Percentiles rank a stretch among this genome's conserved stretches.
Evolutionary conservation across 331 rosid species (phyloP).

Genomic region (Ulmus americana): DNA sequence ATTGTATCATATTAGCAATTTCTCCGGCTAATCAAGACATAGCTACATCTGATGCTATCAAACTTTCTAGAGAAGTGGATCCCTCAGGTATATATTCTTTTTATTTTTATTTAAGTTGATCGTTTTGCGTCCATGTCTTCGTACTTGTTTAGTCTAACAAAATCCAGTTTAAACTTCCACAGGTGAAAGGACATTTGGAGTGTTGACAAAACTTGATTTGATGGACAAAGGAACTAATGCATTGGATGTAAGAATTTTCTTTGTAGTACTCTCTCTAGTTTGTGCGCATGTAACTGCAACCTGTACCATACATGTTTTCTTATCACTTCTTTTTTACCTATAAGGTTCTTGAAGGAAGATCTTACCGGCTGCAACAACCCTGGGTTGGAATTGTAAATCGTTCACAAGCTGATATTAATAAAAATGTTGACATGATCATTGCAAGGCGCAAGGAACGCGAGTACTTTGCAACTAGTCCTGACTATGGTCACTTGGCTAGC

Average conservation of each 20-base stretch:
- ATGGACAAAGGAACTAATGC: constrained; percentile 99
- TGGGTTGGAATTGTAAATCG: constrained; percentile 99
- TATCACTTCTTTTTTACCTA: background rate
- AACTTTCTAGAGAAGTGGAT: constrained; percentile 87
- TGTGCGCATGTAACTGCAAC: background rate
- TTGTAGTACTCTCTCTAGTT: constrained; percentile 12
- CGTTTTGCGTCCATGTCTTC: constrained; percentile 5
- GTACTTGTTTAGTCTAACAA: constrained; percentile 10
- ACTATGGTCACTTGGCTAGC: constrained; percentile 75
- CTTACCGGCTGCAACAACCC: constrained; percentile 77
- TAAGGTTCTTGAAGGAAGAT: constrained; percentile 91
- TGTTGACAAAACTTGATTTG: constrained; percentile 89
- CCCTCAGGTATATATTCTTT: constrained; percentile 56
- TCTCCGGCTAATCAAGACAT: constrained; percentile 98
- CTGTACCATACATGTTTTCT: background rate
- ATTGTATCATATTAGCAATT: constrained; percentile 77
- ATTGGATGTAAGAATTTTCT: constrained; percentile 53
- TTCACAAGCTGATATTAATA: constrained; percentile 90
- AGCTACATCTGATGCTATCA: constrained; percentile 96
- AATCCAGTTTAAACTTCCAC: constrained; percentile 19
- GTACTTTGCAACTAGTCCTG: constrained; percentile 84
- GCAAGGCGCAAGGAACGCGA: constrained; percentile 90
- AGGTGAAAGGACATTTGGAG: constrained; percentile 97
- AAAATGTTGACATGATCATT: constrained; percentile 77
- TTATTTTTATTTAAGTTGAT: background rate